phyloP scores from a whole-genome alignment of 1,139 yeast species.

The Hansenula sp. region DNA sequence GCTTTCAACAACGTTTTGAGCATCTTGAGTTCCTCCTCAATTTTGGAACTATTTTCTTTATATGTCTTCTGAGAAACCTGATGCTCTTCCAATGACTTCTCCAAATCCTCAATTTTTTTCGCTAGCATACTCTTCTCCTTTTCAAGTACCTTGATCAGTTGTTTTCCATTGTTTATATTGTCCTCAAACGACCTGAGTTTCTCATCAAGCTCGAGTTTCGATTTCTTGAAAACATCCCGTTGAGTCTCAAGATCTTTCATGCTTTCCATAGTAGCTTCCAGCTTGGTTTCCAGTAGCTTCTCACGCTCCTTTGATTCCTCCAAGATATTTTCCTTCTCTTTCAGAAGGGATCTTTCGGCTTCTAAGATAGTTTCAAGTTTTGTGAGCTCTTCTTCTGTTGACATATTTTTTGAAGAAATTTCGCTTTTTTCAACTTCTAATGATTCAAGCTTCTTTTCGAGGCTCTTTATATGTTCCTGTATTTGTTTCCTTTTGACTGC shows the following conservation, averaged over 20 bases:
- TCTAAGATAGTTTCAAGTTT: conserved; percentile 31
- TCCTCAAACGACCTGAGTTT: conserved; percentile 18
- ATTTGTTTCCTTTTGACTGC: conserved; percentile 50
- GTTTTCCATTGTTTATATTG: conserved; percentile 19
- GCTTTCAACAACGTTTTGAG: conserved; percentile 26
- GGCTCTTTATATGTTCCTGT: conserved; percentile 53
- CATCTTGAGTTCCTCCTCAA: conserved; percentile 25
- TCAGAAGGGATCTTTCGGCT: conserved; percentile 35
- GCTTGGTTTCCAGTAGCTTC: conserved; percentile 34
- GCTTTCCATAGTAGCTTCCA: conserved; percentile 29
- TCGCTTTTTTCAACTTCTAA: conserved; percentile 30
- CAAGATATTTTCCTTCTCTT: conserved; percentile 39
- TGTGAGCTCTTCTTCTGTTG: conserved; percentile 32
- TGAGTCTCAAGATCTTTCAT: conserved; percentile 33
- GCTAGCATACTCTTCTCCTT: conserved; percentile 18
- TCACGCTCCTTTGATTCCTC: conserved; percentile 35
- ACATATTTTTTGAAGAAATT: conserved; percentile 25
- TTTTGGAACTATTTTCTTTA: conserved; percentile 11
- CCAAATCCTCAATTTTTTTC: conserved; percentile 13
- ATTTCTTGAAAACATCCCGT: conserved; percentile 30
- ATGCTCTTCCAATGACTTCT: conserved; percentile 12
- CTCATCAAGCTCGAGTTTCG: conserved; percentile 30
- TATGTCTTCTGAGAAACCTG: conserved; percentile 14
- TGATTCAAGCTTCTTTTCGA: conserved; percentile 37
- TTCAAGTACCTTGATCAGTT: conserved; percentile 17